Evolutionary conservation across 2,329 filamentous ascomycete species (phyloP).

Genomic region (Madurella mycetomatis): DNA sequence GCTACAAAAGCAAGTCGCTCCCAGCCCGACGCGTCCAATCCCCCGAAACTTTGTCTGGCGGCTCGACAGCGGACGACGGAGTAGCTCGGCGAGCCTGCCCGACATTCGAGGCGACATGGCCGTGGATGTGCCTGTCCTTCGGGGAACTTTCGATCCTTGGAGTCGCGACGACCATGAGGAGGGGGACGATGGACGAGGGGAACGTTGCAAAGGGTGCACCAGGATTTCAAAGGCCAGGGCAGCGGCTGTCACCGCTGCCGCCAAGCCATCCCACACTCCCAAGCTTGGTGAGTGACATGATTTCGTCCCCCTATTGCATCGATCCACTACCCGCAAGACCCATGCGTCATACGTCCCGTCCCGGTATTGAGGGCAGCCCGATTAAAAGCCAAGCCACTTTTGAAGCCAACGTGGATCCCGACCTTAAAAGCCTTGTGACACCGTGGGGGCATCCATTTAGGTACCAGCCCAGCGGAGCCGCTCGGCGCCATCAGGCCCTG

Average conservation of each 20-base stretch:
- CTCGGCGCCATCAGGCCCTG: background rate
- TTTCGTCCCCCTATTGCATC: background rate
- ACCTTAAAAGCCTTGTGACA: background rate
- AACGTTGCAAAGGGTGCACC: constrained; percentile 22
- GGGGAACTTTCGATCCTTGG: constrained; percentile 26
- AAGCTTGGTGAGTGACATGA: constrained; percentile 16
- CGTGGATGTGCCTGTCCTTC: constrained; percentile 21
- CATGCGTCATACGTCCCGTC: background rate
- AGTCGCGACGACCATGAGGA: constrained; percentile 12
- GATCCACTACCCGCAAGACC: no score
- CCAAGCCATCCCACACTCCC: constrained; percentile 6
- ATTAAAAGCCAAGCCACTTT: background rate
- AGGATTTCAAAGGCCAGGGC: constrained; percentile 23
- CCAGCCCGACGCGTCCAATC: constrained; percentile 6
- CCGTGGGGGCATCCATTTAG: constrained; percentile 5
- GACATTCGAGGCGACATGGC: constrained; percentile 21
- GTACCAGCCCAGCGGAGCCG: constrained; percentile 14
- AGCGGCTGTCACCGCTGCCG: constrained; percentile 13
- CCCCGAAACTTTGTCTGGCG: constrained; percentile 25
- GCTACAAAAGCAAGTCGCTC: constrained; percentile 18
- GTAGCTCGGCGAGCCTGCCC: constrained; percentile 8
- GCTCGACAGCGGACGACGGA: constrained; percentile 18
- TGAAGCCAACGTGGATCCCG: background rate
- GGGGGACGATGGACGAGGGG: constrained; percentile 14
- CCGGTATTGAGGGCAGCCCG: background rate